Evolutionary conservation across 2,329 filamentous ascomycete genomes (phyloP).

Genomic region (Raffaelea deltoideospora): DNA sequence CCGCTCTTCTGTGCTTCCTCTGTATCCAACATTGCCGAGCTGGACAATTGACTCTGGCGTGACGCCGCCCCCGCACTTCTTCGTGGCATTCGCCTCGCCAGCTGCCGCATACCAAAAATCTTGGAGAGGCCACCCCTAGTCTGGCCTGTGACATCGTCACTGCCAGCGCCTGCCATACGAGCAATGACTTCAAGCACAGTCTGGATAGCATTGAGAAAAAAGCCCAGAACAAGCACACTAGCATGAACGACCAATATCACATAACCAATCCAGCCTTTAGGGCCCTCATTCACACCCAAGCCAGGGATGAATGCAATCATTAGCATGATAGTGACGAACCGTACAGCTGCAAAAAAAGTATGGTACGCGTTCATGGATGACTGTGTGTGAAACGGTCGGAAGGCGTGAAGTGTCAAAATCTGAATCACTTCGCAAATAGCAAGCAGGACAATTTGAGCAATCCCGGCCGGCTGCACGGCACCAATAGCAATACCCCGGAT

Average conservation of each 20-base stretch:
- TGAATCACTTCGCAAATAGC: constrained; percentile 90
- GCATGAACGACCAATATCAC: constrained; percentile 76
- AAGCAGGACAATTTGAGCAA: constrained; percentile 81
- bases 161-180: constrained; percentile 67
- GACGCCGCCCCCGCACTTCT: constrained; percentile 40
- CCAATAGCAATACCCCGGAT: constrained; percentile 82
- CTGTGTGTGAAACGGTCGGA: constrained; percentile 75
- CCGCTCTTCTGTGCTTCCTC: constrained; percentile 51
- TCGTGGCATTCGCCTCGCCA: constrained; percentile 56
- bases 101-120: constrained; percentile 81
- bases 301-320: constrained; percentile 77
- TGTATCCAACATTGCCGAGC: constrained; percentile 60
- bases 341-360: constrained; percentile 63
- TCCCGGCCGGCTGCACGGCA: constrained; percentile 80
- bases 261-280: constrained; percentile 93
- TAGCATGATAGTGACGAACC: constrained; percentile 60
- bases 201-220: constrained; percentile 82
- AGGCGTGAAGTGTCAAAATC: constrained; percentile 73
- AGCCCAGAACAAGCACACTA: constrained; percentile 73
- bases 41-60: constrained; percentile 70
- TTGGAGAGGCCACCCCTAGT: constrained; percentile 73
- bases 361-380: constrained; percentile 98
- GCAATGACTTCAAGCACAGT: constrained; percentile 82
- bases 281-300: constrained; percentile 59
- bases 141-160: constrained; percentile 53